Evolutionary conservation across 805 yeast species (phyloP).

Genomic region (Yamadazyma akitaensis): DNA sequence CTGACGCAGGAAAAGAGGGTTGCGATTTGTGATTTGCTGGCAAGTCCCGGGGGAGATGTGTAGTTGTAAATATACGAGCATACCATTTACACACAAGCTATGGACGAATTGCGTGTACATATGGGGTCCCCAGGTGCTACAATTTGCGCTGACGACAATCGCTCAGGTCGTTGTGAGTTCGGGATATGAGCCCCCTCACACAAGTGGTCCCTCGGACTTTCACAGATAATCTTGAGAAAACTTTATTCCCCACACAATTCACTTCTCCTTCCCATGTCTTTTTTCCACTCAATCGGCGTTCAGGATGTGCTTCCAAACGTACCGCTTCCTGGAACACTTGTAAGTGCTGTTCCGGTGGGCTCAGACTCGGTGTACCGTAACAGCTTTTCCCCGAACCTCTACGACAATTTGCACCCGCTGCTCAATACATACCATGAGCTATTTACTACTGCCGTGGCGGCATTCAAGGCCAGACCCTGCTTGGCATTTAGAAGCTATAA

Average conservation of each 20-base stretch:
- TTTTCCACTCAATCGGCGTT: background rate
- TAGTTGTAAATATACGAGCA: background rate
- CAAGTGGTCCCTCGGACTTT: no score
- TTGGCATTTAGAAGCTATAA: slow-evolving; percentile 23
- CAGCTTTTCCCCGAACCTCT: slow-evolving; percentile 1
- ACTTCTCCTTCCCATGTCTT: slow-evolving; percentile 1
- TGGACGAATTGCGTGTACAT: no score
- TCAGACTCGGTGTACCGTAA: slow-evolving; percentile 19
- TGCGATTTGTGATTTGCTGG: background rate
- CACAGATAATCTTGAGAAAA: background rate
- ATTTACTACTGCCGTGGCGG: slow-evolving; percentile 24
- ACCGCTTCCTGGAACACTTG: background rate
- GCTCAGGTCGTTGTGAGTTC: no score
- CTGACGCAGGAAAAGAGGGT: no score
- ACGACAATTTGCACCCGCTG: slow-evolving; percentile 25
- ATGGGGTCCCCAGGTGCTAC: no score
- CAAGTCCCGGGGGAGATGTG: background rate
- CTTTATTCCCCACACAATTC: background rate
- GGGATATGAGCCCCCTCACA: no score
- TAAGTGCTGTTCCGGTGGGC: slow-evolving; percentile 11
- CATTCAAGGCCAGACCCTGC: slow-evolving; percentile 26
- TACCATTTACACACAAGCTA: background rate
- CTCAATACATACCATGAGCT: slow-evolving; percentile 37
- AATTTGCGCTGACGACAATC: no score
- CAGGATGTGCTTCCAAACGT: slow-evolving; percentile 4